Conservation (phyloP, 805 yeast genomes). For the Kodamaea kaohsiungensis region DNA sequence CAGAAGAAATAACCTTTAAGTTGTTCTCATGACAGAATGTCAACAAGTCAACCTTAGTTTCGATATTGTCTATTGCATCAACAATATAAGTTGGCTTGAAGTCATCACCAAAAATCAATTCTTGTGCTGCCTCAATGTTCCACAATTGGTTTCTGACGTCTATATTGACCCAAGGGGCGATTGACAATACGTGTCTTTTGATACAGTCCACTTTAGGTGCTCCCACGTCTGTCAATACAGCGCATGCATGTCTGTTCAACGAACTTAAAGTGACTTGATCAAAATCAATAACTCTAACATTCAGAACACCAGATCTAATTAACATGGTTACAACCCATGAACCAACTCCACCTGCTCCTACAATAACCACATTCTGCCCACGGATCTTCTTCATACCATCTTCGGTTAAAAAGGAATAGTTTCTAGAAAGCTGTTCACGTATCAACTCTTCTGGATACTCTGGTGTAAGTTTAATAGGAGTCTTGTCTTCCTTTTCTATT, state of each 20-base stretch:
- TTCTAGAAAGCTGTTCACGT: constrained; percentile 90
- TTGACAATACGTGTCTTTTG: constrained; percentile 59
- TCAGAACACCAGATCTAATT: constrained; percentile 85
- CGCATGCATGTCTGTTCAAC: constrained; percentile 92
- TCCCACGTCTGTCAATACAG: constrained; percentile 90
- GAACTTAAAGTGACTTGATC: constrained; percentile 95
- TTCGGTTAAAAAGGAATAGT: constrained; percentile 87
- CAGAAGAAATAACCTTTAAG: constrained; percentile 79
- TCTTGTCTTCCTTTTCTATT: constrained; percentile 1
- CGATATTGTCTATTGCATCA: constrained; percentile 96
- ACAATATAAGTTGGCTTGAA: constrained; percentile 74
- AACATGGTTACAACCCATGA: constrained; percentile 94
- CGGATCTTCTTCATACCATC: constrained; percentile 79
- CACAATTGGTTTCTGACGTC: constrained; percentile 80
- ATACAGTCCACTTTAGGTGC: constrained; percentile 84
- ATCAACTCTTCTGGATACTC: constrained; percentile 64
- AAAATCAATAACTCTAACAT: constrained; percentile 81
- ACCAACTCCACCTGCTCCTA: constrained; percentile 98
- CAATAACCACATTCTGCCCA: constrained; percentile 68
- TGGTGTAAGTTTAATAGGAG: background rate
- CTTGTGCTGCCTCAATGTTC: constrained; percentile 64
- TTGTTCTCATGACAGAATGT: constrained; percentile 63
- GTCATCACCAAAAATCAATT: constrained; percentile 51
- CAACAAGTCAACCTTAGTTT: constrained; percentile 91
- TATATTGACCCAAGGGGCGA: constrained; percentile 93